Conservation (phyloP, 75 land plant species). For the Gnetum montanum region DNA sequence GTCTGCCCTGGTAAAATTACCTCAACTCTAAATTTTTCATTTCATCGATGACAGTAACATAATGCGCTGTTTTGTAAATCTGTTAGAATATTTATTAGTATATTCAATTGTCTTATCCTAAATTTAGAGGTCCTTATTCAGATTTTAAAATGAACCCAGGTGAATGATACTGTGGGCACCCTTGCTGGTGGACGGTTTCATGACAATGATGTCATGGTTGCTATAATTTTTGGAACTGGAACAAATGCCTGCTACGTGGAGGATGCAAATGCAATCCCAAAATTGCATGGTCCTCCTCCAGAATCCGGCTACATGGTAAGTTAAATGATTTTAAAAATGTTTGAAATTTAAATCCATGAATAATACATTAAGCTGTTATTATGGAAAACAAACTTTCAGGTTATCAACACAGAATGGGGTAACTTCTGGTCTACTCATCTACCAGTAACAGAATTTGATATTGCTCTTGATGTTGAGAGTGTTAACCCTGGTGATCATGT, state of each 20-base stretch:
- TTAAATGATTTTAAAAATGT: no score
- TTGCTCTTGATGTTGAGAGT: constrained; percentile 65
- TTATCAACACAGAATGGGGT: constrained; percentile 78
- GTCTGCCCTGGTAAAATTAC: constrained; percentile 71
- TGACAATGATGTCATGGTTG: constrained; percentile 46
- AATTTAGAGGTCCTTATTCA: no score
- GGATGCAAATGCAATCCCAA: constrained; percentile 38
- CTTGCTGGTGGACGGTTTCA: constrained; percentile 74
- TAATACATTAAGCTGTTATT: no score
- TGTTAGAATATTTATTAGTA: no score
- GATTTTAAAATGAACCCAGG: constrained; percentile 19
- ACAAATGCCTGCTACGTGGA: constrained; percentile 80
- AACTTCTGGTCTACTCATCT: constrained; percentile 54
- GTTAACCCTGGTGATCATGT: constrained; percentile 74
- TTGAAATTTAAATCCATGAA: no score
- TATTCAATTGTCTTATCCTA: no score
- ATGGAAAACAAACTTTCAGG: no score
- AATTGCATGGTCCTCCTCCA: constrained; percentile 32
- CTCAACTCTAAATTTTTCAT: no score
- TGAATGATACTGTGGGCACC: constrained; percentile 70
- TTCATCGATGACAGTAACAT: no score
- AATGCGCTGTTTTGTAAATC: not conserved
- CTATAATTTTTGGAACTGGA: constrained; percentile 79
- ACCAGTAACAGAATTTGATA: constrained; percentile 52
- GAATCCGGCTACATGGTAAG: constrained; percentile 66